Evolutionary conservation across 1,284 basidiomycete species (phyloP).

Genomic region (Hemileia vastatrix): DNA sequence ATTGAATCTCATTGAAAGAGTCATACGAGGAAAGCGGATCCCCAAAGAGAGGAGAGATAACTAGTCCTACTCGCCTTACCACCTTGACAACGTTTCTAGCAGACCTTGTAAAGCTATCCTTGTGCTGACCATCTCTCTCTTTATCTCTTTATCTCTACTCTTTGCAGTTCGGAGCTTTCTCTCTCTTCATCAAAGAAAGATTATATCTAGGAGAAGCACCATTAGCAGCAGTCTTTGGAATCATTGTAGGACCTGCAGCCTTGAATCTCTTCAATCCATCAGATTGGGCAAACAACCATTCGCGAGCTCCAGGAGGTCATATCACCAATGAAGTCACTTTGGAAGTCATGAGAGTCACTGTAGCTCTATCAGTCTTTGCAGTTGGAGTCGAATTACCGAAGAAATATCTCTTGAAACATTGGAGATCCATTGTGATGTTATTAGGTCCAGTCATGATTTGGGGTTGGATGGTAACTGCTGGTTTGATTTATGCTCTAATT

Average conservation of each 20-base stretch:
- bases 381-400: conserved; percentile 43
- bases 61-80: too few species aligned
- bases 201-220: conserved; percentile 44
- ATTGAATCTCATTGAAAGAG: too few species aligned
- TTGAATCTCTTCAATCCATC: conserved; percentile 38
- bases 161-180: conserved; percentile 32
- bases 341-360: conserved; percentile 42
- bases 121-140: too few species aligned
- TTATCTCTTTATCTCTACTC: too few species aligned
- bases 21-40: too few species aligned
- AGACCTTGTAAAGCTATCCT: too few species aligned
- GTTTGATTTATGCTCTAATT: conserved; percentile 40
- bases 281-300: conserved; percentile 31
- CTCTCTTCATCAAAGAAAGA: conserved; percentile 44
- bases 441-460: conserved; percentile 44
- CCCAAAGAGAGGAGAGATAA: too few species aligned
- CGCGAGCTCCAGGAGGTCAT: conserved; percentile 40
- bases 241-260: conserved; percentile 40
- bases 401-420: conserved; percentile 42
- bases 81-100: too few species aligned
- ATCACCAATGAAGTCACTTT: conserved; percentile 41
- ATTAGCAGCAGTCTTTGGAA: conserved; percentile 41
- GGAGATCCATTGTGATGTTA: conserved; percentile 38
- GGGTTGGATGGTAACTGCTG: conserved; percentile 41
- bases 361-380: conserved; percentile 43